Evolutionary conservation across 371 early-diverging fungal species (phyloP).

Genomic region (Gilbertella persicaria): DNA sequence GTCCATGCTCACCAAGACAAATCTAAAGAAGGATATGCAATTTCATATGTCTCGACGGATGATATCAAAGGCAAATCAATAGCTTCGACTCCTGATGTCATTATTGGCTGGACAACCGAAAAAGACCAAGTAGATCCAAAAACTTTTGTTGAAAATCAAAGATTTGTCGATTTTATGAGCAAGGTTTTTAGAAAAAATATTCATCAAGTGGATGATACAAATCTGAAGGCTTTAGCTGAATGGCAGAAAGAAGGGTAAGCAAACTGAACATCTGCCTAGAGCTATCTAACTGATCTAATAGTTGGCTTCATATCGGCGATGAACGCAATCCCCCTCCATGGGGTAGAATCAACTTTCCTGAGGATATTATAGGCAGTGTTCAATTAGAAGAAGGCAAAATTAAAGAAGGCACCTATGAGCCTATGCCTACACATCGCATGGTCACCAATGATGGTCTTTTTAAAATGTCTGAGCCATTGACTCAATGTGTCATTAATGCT

Average conservation of each 20-base stretch:
- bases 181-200: slow-evolving; percentile 39
- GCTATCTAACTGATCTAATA: slow-evolving; percentile 6
- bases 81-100: slow-evolving; percentile 23
- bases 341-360: slow-evolving; percentile 76
- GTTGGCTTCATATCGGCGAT: slow-evolving; percentile 62
- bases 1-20: slow-evolving; percentile 12
- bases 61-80: slow-evolving; percentile 1
- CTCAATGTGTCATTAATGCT: slow-evolving; percentile 27
- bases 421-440: slow-evolving; percentile 81
- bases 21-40: slow-evolving; percentile 8
- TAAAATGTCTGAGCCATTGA: slow-evolving; percentile 55
- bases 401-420: slow-evolving; percentile 60
- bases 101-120: slow-evolving; percentile 46
- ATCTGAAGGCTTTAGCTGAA: slow-evolving; percentile 51
- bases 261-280: not conserved
- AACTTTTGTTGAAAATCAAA: slow-evolving; percentile 46
- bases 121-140: slow-evolving; percentile 23
- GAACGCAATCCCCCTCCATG: slow-evolving; percentile 66
- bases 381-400: slow-evolving; percentile 57
- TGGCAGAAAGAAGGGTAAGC: slow-evolving; percentile 59
- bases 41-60: slow-evolving; percentile 17
- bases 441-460: slow-evolving; percentile 75
- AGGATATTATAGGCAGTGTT: slow-evolving; percentile 82
- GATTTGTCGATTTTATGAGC: slow-evolving; percentile 45
- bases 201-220: slow-evolving; percentile 37